Evolutionary conservation across 2,329 filamentous ascomycete species (phyloP).

Genomic region (Apiospora aurea): DNA sequence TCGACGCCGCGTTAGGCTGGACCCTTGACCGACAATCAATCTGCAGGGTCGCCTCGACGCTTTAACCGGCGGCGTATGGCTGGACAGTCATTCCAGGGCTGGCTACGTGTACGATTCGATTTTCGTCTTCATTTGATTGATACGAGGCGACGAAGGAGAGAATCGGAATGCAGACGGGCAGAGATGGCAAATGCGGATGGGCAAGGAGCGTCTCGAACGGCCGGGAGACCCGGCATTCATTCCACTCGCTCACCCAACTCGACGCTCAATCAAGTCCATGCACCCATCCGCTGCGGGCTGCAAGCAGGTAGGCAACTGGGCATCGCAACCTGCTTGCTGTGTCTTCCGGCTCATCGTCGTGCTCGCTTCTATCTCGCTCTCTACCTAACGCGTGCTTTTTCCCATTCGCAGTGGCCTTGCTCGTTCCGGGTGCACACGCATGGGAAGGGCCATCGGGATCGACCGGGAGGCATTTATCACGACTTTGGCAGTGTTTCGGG

Average conservation of each 20-base stretch:
- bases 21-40: conserved; percentile 14
- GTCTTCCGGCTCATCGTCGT: neutral
- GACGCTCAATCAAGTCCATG: too few species aligned
- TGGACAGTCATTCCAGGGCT: neutral
- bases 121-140: neutral
- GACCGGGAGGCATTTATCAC: conserved; percentile 20
- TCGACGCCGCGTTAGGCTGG: conserved; percentile 2
- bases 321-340: neutral
- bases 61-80: conserved; percentile 6
- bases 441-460: conserved; percentile 10
- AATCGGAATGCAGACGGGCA: neutral
- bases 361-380: conserved; percentile 20
- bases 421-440: neutral
- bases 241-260: neutral
- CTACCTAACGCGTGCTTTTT: neutral
- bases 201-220: neutral
- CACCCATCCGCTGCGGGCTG: too few species aligned
- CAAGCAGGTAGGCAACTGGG: neutral
- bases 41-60: conserved; percentile 1
- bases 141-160: neutral
- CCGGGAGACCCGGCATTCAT: neutral
- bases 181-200: neutral
- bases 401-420: neutral
- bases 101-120: neutral
- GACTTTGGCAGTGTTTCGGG: conserved; percentile 9